Evolutionary conservation across 768 basidiomycete genomes (phyloP).

Genomic region (Mycena alexandri): DNA sequence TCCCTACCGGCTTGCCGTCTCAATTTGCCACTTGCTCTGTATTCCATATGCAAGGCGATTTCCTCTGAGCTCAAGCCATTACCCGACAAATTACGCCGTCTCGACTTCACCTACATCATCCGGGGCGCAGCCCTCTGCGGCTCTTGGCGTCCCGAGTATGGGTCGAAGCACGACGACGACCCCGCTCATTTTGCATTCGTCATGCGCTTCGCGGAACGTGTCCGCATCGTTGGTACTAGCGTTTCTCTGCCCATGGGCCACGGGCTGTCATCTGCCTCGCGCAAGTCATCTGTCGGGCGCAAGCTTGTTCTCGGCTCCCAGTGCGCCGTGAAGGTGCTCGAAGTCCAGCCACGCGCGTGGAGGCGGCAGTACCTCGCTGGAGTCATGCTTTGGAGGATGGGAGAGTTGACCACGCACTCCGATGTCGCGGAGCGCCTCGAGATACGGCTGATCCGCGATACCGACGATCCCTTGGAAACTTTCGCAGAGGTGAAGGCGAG

Average conservation of each 20-base stretch:
- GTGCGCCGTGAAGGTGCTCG: conserved; percentile 16
- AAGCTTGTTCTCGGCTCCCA: conserved; percentile 5
- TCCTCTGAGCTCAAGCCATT: conserved; percentile 24
- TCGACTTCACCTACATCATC: conserved; percentile 32
- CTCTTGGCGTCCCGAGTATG: conserved; percentile 15
- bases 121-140: not conserved
- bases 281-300: too few relatives aligned
- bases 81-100: conserved; percentile 21
- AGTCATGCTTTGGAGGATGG: too few relatives aligned
- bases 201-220: conserved; percentile 32
- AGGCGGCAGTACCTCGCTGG: too few relatives aligned
- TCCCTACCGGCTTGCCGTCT: conserved; percentile 18
- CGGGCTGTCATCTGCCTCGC: not conserved
- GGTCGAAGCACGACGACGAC: conserved; percentile 17
- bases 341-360: too few relatives aligned
- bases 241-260: not conserved
- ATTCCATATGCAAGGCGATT: conserved; percentile 23
- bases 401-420: too few relatives aligned
- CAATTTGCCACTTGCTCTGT: conserved; percentile 23
- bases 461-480: too few relatives aligned
- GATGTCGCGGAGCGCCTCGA: too few relatives aligned
- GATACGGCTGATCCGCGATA: too few relatives aligned
- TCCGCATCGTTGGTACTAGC: conserved; percentile 21
- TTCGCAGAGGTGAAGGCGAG: too few relatives aligned
- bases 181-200: conserved; percentile 10